These are phyloP conservation scores for Fusarium decemcellulare DNA, from an alignment of 2,329 filamentous ascomycete species.

Conservation along the genomic window DNA sequence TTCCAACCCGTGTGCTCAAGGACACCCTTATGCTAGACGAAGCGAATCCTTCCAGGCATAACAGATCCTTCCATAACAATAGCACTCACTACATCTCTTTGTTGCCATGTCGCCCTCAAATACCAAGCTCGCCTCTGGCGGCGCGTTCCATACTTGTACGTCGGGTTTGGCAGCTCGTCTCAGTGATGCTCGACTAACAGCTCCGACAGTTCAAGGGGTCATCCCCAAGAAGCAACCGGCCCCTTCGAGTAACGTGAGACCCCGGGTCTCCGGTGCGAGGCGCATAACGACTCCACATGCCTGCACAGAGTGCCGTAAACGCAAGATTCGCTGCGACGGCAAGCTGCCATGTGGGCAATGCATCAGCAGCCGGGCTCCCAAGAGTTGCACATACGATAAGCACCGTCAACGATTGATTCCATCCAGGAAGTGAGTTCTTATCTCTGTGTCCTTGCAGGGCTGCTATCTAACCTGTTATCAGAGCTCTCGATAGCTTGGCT, in stretches of 20 bases:
- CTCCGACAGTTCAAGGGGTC: conserved; percentile 63
- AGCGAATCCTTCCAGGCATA: conserved; percentile 2
- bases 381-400: conserved; percentile 86
- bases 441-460: conserved; percentile 6
- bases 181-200: conserved; percentile 18
- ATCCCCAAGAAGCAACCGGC: conserved; percentile 65
- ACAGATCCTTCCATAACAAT: conserved; percentile 6
- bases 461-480: conserved; percentile 44
- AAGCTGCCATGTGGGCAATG: conserved; percentile 87
- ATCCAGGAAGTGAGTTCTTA: conserved; percentile 76
- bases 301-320: conserved; percentile 82
- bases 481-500: conserved; percentile 73
- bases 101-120: conserved; percentile 57
- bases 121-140: conserved; percentile 57
- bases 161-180: conserved; percentile 3
- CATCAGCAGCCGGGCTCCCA: conserved; percentile 84
- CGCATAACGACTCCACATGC: conserved; percentile 73
- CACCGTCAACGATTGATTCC: conserved; percentile 83
- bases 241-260: conserved; percentile 52
- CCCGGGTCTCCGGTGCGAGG: conserved; percentile 58
- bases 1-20: conserved; percentile 14
- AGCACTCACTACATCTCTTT: conserved; percentile 28
- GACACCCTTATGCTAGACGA: conserved; percentile 2
- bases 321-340: conserved; percentile 89
- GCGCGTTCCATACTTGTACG: conserved; percentile 54